A percentile compares a stretch with the other conserved stretches of the same genome.
These are phyloP conservation scores for Candida tropicalis DNA, from an alignment of 1,139 yeast genomes.

Conservation along the genomic window DNA sequence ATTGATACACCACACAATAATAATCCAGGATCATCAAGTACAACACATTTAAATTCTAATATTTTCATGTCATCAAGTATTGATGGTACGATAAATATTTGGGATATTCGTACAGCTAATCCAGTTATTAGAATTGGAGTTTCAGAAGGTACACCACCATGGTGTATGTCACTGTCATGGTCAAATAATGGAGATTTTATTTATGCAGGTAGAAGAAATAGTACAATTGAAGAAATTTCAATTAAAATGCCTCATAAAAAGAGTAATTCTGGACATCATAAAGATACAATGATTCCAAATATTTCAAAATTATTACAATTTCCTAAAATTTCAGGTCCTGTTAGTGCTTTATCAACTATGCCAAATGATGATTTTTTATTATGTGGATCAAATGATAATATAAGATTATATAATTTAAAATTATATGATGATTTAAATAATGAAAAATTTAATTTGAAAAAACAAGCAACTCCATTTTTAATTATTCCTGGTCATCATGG, in stretches of 20 bases:
- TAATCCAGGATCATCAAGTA: conserved; percentile 20
- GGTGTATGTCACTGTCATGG: conserved; percentile 97
- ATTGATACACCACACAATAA: conserved; percentile 20
- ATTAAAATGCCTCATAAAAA: conserved; percentile 57
- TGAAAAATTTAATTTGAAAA: conserved; percentile 24
- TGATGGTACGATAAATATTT: conserved; percentile 79
- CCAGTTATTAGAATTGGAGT: conserved; percentile 59
- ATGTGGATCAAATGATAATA: conserved; percentile 90
- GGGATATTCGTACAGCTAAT: conserved; percentile 69
- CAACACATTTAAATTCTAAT: conserved; percentile 47
- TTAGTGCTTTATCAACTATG: conserved; percentile 75
- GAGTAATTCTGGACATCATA: conserved; percentile 20
- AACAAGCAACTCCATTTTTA: conserved; percentile 57
- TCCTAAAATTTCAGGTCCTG: conserved; percentile 92
- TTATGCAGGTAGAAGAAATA: conserved; percentile 87
- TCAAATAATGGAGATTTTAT: conserved; percentile 77
- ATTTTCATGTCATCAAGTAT: conserved; percentile 79
- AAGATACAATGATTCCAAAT: conserved; percentile 37
- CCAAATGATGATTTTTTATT: conserved; percentile 79
- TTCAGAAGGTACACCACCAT: conserved; percentile 79
- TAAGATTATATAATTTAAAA: conserved; percentile 78
- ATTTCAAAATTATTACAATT: conserved; percentile 66
- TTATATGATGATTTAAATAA: conserved; percentile 44
- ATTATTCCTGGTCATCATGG: conserved; percentile 68
- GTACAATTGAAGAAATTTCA: conserved; percentile 84